Percentiles rank a stretch among this genome's conserved stretches.
Conservation (phyloP, 306 rosid genomes). For the Styphnolobium japonicum region DNA sequence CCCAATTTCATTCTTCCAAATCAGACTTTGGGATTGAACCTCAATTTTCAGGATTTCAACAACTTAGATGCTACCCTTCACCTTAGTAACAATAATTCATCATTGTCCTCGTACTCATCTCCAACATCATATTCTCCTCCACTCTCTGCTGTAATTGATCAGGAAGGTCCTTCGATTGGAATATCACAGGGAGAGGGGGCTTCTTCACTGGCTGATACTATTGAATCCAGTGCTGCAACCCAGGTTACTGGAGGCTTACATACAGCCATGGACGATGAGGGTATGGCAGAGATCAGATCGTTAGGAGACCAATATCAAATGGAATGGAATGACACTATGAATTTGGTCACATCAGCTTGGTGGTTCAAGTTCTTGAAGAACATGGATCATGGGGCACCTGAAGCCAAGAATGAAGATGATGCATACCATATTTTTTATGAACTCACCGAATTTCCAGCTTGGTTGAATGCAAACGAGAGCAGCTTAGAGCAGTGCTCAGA, state of each 20-base stretch:
- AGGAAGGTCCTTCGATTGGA: constrained; percentile 40
- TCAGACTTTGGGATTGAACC: constrained; percentile 81
- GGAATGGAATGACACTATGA: constrained; percentile 84
- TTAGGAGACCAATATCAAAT: constrained; percentile 78
- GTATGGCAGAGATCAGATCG: constrained; percentile 77
- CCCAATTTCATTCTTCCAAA: constrained; percentile 64
- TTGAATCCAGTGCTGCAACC: constrained; percentile 32
- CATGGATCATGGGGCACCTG: constrained; percentile 49
- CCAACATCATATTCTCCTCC: constrained; percentile 51
- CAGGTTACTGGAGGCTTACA: constrained; percentile 42
- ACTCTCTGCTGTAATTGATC: constrained; percentile 36
- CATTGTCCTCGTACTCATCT: constrained; percentile 38
- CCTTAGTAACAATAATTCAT: constrained; percentile 36
- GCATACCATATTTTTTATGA: constrained; percentile 44
- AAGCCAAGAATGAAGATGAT: constrained; percentile 35
- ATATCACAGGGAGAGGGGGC: constrained; percentile 38
- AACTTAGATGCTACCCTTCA: constrained; percentile 46
- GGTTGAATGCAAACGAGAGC: constrained; percentile 69
- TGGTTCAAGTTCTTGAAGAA: constrained; percentile 76
- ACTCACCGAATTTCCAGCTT: constrained; percentile 69
- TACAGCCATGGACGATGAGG: constrained; percentile 74
- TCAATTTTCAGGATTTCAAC: constrained; percentile 68
- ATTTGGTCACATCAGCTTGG: constrained; percentile 76
- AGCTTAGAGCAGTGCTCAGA: constrained; percentile 51
- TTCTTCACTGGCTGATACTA: constrained; percentile 31